Conservation (phyloP, 1,139 yeast species). For the Pichia kudriavzevii region DNA sequence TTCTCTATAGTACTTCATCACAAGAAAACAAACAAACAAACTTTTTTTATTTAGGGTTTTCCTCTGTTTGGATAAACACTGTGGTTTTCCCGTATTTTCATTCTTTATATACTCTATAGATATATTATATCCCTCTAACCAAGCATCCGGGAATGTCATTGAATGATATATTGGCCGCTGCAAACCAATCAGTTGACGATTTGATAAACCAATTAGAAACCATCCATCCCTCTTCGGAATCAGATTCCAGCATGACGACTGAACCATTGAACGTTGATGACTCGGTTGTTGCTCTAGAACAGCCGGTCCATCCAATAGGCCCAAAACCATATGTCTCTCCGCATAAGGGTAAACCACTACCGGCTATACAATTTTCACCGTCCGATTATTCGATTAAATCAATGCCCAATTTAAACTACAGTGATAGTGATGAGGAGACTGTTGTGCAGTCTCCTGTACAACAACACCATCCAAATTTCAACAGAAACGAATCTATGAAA, state of each 20-base stretch:
- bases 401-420: slow-evolving; percentile 22
- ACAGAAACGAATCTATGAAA: too few species aligned
- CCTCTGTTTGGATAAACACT: too few species aligned
- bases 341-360: slow-evolving; percentile 28
- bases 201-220: slow-evolving; percentile 22
- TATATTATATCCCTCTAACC: too few species aligned
- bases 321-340: too few species aligned
- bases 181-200: slow-evolving; percentile 28
- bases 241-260: too few species aligned
- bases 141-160: slow-evolving; percentile 13
- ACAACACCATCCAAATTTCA: slow-evolving; percentile 1
- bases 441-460: slow-evolving; percentile 21
- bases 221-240: slow-evolving; percentile 5
- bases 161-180: slow-evolving; percentile 20
- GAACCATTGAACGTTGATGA: slow-evolving; percentile 17
- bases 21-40: too few species aligned
- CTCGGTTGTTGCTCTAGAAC: background rate
- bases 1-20: too few species aligned
- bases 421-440: slow-evolving; percentile 17
- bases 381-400: slow-evolving; percentile 27
- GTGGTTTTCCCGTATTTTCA: too few species aligned
- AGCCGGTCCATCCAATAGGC: slow-evolving; percentile 16
- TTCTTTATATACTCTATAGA: too few species aligned
- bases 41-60: too few species aligned
- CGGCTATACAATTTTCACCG: slow-evolving; percentile 21